Conservation (phyloP, 177 flowering plant genomes). For the Vitis hybrid region DNA sequence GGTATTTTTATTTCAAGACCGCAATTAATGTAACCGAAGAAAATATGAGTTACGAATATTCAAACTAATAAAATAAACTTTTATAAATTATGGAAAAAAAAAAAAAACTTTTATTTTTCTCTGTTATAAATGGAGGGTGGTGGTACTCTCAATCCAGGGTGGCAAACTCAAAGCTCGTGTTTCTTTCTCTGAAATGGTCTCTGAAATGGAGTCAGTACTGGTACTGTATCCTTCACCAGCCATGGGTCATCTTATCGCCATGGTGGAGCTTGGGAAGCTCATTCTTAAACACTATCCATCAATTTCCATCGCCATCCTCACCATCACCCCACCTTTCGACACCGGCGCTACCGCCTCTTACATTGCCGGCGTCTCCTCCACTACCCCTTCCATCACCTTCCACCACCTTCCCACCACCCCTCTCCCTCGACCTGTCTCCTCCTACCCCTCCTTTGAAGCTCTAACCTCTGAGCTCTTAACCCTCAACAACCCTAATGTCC, state of each 20-base stretch:
- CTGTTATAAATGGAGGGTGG: too few species aligned
- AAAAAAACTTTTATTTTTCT: too few species aligned
- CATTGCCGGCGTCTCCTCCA: conserved; percentile 29
- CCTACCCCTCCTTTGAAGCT: not conserved
- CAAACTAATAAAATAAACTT: too few species aligned
- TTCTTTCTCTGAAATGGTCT: too few species aligned
- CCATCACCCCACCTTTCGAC: conserved; percentile 15
- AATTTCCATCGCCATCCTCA: conserved; percentile 33
- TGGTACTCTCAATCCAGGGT: too few species aligned
- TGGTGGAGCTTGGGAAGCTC: conserved; percentile 55
- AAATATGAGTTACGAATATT: too few species aligned
- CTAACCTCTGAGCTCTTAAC: conserved; percentile 16
- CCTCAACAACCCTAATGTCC: conserved; percentile 27
- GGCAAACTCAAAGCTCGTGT: too few species aligned
- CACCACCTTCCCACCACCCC: conserved; percentile 25
- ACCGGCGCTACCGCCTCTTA: conserved; percentile 13
- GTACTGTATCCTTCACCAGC: conserved; percentile 48
- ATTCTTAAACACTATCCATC: conserved; percentile 30
- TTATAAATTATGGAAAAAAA: too few species aligned
- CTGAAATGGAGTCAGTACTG: conserved; percentile 13
- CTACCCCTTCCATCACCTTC: conserved; percentile 24
- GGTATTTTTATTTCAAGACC: too few species aligned
- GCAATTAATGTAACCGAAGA: too few species aligned
- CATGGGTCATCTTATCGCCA: conserved; percentile 45
- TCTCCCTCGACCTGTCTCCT: conserved; percentile 25